Base-by-base conservation (phyloP, 2,329 filamentous ascomycete genomes). In the Elsinoe fawcettii region DNA sequence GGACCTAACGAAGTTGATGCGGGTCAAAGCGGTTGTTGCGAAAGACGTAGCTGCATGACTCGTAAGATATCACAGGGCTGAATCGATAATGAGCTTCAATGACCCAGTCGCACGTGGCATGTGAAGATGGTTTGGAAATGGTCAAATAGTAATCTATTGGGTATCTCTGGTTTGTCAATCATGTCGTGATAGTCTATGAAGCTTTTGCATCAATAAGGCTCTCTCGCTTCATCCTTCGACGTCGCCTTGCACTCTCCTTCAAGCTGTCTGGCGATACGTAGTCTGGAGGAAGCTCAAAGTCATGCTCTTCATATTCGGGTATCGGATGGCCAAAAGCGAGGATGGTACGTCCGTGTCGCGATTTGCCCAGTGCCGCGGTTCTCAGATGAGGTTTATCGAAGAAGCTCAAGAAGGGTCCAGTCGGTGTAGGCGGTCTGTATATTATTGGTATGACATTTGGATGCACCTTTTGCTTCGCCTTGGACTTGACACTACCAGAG, bases 261-360 rank as follows among this genome's bases (percentile, higher is more conserved):
- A 78, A 60, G 12, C 70, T 70, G 56, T 75, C 73, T 16, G 66
- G 67, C 23, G 69, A 86, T 69, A 69, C 71, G 60, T 80, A 82
- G 36, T 86, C 86, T 5, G 80, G 75, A 0, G 91, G 88, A 54
- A 96, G 74, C 58, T 82, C 77, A 67, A 96, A 97, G 41, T 95
- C 88, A 30, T 69, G 68, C 67, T 88, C 81, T 4, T 75, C 69
- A 58, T 86, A 75, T 12, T 95, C 88, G 0, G 91, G 91, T 18
- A 97, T 72, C 0, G 87, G 80, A 23, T 86, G 81, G 0, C 92
- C 92, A 80, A 93, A 97, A 2, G 91, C 92, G 49, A 86, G 77
- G 14, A 85, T 78, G 54, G 80, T 87, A 51, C 89, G 82, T 51
- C 84, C 82, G 55, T 88, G 83, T 32, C 90, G 80, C 51, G 82